Percentiles rank a stretch among this genome's conserved stretches.
These are phyloP conservation scores for Thraustochytrium striatum DNA, from an alignment of 352 stramenopile species.

Conservation along the genomic window DNA sequence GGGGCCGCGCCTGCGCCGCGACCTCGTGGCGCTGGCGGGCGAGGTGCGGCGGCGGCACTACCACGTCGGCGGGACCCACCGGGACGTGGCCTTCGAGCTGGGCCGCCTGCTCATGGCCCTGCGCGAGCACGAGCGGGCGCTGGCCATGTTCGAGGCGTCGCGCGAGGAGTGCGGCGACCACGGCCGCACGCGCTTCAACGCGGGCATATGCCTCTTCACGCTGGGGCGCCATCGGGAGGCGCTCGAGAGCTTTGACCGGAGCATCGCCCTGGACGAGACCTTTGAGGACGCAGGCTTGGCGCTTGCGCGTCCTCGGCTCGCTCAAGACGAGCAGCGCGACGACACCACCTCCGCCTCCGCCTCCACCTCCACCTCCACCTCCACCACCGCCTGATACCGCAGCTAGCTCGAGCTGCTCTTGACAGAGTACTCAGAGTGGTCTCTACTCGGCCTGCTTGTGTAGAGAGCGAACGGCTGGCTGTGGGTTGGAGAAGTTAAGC, in stretches of 20 bases:
- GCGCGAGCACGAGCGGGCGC: slow-evolving; percentile 78
- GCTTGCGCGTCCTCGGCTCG: no score
- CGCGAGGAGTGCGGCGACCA: slow-evolving; percentile 81
- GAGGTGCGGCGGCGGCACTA: slow-evolving; percentile 86
- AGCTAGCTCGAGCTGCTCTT: no score
- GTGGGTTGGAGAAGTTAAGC: no score
- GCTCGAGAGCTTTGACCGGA: not conserved
- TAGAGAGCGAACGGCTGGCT: no score
- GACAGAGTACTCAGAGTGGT: no score
- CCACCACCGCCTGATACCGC: no score
- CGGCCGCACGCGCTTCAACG: slow-evolving; percentile 91
- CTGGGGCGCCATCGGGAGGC: slow-evolving; percentile 42
- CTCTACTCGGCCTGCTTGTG: no score
- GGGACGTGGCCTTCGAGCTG: slow-evolving; percentile 80
- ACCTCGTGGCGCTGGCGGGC: slow-evolving; percentile 76
- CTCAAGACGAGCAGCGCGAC: no score
- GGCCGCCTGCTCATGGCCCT: slow-evolving; percentile 85
- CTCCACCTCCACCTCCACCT: no score
- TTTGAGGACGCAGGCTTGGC: no score
- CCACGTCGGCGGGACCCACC: slow-evolving; percentile 81
- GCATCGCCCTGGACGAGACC: slow-evolving; percentile 11
- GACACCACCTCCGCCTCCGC: no score
- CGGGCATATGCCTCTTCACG: slow-evolving; percentile 89
- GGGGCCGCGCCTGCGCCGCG: slow-evolving; percentile 64
- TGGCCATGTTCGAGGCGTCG: slow-evolving; percentile 79